phyloP scores from a whole-genome alignment of 176 grass and related monocot genomes.

The Oryza punctata region DNA sequence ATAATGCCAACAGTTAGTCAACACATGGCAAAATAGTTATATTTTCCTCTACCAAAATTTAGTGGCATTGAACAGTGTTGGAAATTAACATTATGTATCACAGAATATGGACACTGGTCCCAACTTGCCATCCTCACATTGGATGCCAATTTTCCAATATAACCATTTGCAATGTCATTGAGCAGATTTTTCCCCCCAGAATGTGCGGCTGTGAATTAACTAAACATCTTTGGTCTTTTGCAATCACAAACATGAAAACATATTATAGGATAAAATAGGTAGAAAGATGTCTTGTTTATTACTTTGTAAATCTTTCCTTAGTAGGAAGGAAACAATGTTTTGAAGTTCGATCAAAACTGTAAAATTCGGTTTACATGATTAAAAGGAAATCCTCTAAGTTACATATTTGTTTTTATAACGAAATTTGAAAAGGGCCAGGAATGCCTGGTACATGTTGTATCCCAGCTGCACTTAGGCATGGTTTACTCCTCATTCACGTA shows the following conservation, averaged over 20 bases:
- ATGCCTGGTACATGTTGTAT: neutral
- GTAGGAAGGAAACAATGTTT: constrained; percentile 1
- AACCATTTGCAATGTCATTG: neutral
- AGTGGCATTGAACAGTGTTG: neutral
- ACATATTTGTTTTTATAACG: neutral
- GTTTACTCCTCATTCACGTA: neutral
- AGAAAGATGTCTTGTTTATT: neutral
- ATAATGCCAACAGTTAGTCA: constrained; percentile 13
- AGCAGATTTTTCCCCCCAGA: neutral
- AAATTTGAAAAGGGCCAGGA: neutral
- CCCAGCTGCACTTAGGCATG: neutral
- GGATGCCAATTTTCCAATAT: neutral
- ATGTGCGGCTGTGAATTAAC: neutral
- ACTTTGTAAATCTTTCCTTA: neutral
- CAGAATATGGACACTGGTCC: neutral
- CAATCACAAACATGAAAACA: neutral
- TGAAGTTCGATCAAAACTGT: neutral
- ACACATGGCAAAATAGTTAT: neutral
- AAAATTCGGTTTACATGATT: neutral
- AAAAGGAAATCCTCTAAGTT: neutral
- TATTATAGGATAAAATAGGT: neutral
- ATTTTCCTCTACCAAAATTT: neutral
- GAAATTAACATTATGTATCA: neutral
- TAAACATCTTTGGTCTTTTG: neutral
- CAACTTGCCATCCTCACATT: neutral